phyloP scores from a whole-genome alignment of 2,329 filamentous ascomycete species.

The Colletotrichum gigasporum region DNA sequence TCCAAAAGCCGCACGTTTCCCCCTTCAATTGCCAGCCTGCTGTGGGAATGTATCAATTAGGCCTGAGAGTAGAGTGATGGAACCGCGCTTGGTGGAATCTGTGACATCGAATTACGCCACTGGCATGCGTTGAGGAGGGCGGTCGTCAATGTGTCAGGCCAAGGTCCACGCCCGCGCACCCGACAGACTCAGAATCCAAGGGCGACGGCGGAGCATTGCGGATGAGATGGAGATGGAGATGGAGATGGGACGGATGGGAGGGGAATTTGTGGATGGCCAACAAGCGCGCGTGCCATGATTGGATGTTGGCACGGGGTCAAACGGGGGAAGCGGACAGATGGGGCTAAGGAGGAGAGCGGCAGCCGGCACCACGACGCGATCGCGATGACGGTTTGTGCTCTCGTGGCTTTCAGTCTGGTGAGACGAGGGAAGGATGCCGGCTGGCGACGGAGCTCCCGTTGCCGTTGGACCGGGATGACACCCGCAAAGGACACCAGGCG shows the following conservation, averaged over 20 bases:
- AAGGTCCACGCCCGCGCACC: neutral
- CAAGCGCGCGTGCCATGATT: neutral
- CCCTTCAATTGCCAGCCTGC: too few relatives aligned
- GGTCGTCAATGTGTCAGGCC: conserved; percentile 6
- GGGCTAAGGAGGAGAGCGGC: conserved; percentile 9
- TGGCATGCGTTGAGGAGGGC: conserved; percentile 2
- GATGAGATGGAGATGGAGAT: neutral
- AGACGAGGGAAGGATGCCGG: neutral
- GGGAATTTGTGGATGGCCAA: neutral
- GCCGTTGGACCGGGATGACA: too few relatives aligned
- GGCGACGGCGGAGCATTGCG: conserved; percentile 1
- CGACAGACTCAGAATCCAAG: neutral
- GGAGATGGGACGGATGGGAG: conserved; percentile 15
- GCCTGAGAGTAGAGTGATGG: neutral
- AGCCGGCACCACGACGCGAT: conserved; percentile 7
- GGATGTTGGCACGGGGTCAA: conserved; percentile 1
- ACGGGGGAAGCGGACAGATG: conserved; percentile 10
- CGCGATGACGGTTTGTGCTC: conserved; percentile 4
- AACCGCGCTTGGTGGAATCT: neutral
- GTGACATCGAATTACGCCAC: conserved; percentile 24
- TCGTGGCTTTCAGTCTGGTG: neutral
- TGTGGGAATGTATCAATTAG: neutral
- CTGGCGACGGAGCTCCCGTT: neutral
- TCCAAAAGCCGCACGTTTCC: neutral
- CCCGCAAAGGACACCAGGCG: too few relatives aligned